A percentile compares a stretch with the other conserved stretches of the same genome.
phyloP scores from a whole-genome alignment of 306 rosid species.

The Acacia melanoxylon region DNA sequence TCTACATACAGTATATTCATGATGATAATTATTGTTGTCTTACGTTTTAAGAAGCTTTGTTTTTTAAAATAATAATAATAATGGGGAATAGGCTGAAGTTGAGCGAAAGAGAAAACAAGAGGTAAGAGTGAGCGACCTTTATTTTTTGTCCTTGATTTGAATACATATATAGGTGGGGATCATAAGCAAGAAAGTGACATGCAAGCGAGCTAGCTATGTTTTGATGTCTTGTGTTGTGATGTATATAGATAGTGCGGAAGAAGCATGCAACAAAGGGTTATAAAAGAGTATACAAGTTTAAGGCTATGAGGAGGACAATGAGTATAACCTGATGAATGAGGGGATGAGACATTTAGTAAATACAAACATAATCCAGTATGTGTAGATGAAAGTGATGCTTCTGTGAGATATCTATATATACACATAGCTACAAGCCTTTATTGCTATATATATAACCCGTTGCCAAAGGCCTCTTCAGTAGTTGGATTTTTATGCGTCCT shows the following conservation, averaged over 20 bases:
- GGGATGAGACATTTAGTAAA: not conserved
- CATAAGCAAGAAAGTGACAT: not conserved
- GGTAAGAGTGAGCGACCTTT: constrained; percentile 31
- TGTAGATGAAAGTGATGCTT: constrained; percentile 12
- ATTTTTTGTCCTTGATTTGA: not conserved
- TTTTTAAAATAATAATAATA: too few species aligned
- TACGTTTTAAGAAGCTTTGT: not conserved
- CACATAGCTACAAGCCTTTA: not conserved
- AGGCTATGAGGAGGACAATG: constrained; percentile 48
- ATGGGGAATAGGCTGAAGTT: constrained; percentile 52
- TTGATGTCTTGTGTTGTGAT: not conserved
- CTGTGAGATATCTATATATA: not conserved
- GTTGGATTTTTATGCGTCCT: not conserved
- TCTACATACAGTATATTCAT: not conserved
- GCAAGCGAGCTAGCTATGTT: not conserved
- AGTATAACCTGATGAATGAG: constrained; percentile 64
- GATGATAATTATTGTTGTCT: not conserved
- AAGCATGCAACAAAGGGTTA: constrained; percentile 35
- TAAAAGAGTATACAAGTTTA: constrained; percentile 46
- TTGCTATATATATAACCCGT: not conserved
- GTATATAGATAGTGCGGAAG: constrained; percentile 39
- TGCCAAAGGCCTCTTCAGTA: not conserved
- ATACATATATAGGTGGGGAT: too few species aligned
- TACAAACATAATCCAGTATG: not conserved
- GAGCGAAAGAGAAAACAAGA: constrained; percentile 53